phyloP scores from a whole-genome alignment of 768 basidiomycete species.

The Calocybe gangraenosa region DNA sequence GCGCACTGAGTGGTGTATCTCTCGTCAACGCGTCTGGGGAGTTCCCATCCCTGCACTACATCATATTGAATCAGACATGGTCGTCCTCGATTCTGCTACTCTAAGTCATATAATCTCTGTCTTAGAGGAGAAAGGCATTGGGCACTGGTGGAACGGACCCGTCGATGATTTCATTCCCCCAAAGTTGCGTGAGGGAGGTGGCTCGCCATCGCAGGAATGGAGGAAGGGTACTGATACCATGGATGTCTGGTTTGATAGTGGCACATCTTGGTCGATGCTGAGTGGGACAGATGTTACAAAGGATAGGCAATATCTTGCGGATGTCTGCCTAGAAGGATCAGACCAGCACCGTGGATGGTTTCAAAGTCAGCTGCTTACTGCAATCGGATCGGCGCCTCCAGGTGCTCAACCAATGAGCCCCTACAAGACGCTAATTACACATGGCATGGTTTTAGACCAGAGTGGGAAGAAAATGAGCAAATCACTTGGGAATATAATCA shows the following conservation, averaged over 20 bases:
- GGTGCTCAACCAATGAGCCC: constrained; percentile 38
- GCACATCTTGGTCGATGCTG: constrained; percentile 88
- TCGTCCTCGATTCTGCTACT: constrained; percentile 60
- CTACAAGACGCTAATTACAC: constrained; percentile 82
- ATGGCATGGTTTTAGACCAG: constrained; percentile 95
- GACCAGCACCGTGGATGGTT: constrained; percentile 99
- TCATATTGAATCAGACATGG: constrained; percentile 54
- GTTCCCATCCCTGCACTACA: constrained; percentile 92
- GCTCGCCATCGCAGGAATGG: constrained; percentile 44
- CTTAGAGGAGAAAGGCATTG: constrained; percentile 67
- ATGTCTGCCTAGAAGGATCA: constrained; percentile 91
- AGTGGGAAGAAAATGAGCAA: constrained; percentile 97
- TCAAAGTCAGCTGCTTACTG: constrained; percentile 89
- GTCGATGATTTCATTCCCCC: constrained; percentile 78
- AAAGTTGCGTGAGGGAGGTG: constrained; percentile 44
- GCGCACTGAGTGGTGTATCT: constrained; percentile 98
- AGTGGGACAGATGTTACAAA: constrained; percentile 29
- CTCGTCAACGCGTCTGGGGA: constrained; percentile 95
- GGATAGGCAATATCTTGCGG: constrained; percentile 49
- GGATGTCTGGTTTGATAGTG: constrained; percentile 99
- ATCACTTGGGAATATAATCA: constrained; percentile 86
- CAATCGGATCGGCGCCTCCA: constrained; percentile 47
- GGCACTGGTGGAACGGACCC: constrained; percentile 91
- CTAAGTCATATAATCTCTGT: constrained; percentile 74
- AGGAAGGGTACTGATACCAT: constrained; percentile 89